A percentile compares a stretch with the other conserved stretches of the same genome.
These are phyloP conservation scores for Solanum microdontum DNA, from an alignment of 257 asterid genomes.

Conservation along the genomic window DNA sequence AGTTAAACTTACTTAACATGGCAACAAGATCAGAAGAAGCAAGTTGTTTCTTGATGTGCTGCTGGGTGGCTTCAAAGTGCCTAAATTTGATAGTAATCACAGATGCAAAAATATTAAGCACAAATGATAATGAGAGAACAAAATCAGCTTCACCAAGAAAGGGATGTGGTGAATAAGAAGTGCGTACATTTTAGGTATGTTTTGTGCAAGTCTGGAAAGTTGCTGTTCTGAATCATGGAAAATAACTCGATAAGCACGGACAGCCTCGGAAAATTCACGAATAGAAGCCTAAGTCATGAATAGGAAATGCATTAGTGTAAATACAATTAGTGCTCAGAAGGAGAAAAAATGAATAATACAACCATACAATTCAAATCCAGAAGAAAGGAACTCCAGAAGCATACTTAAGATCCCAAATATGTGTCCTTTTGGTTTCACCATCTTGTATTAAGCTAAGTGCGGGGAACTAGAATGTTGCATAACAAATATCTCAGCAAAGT, in stretches of 20 bases:
- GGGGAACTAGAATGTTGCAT: neutral
- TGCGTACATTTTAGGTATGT: constrained; percentile 60
- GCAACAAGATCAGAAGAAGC: constrained; percentile 51
- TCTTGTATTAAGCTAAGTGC: neutral
- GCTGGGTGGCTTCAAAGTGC: constrained; percentile 75
- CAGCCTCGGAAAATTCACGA: constrained; percentile 86
- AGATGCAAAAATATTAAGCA: neutral
- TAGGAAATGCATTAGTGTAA: neutral
- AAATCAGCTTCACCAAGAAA: neutral
- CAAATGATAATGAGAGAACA: neutral
- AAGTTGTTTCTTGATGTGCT: constrained; percentile 47
- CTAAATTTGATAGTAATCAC: constrained; percentile 17
- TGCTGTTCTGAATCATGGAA: constrained; percentile 83
- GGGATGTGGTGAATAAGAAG: neutral
- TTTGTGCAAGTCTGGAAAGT: constrained; percentile 69
- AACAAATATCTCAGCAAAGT: neutral
- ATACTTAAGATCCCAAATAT: neutral
- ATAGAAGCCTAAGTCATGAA: constrained; percentile 59
- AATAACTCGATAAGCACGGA: constrained; percentile 88
- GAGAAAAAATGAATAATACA: neutral
- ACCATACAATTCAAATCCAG: neutral
- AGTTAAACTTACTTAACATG: constrained; percentile 57
- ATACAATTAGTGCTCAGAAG: neutral
- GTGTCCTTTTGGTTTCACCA: neutral
- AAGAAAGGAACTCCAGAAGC: neutral